Evolutionary conservation across 345 rosid genomes (phyloP), one percentile per base, ranked within the genome.

Genomic region (Murraya koenigii): DNA sequence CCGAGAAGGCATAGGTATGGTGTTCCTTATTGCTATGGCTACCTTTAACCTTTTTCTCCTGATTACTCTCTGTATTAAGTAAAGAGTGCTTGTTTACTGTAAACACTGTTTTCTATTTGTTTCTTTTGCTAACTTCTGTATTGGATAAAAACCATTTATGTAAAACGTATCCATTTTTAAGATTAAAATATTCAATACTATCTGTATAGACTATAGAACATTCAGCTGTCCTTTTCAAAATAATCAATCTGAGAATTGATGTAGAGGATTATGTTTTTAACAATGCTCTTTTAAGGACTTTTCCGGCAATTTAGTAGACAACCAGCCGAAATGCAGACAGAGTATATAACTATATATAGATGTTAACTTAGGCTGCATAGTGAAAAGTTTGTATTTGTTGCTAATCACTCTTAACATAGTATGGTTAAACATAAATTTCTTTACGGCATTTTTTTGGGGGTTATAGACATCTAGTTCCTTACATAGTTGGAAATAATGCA

Each of bases 1-100:
- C 59, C 84, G 92, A 64, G 94, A 88, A 83, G 94, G 94, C 79
- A 90, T 90, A 66, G 92, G 94, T 87, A 87, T 39, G 75, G 36
- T 66, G 20, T 7, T 30, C 7, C 61, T 71, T 73, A 17, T 25
- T 36, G 39, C 41, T 22, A 20, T 58, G 6, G 28, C 59, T 32
- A 1, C 58, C 38, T 61, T 66, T 54, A 49, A 62, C 33, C 17
- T 23, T 70, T 52, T 63, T 64, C 28, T 28, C 25, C 22, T 64
- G 28, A 28, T 49, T 28, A 59, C 7, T 68, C 6, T 56, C 13
- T 77, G 44, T 22, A 26, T 17, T 19, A 33, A 60, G 26, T 22
- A n/a, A 44, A 52, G 52, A 30, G 20, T 35, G 71, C 64, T 74
- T 33, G 3, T 35, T 65, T 19, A 5, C 19, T 35, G 30, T 19